phyloP scores from a whole-genome alignment of 2,329 filamentous ascomycete species.

The Fusarium marasasianum region DNA sequence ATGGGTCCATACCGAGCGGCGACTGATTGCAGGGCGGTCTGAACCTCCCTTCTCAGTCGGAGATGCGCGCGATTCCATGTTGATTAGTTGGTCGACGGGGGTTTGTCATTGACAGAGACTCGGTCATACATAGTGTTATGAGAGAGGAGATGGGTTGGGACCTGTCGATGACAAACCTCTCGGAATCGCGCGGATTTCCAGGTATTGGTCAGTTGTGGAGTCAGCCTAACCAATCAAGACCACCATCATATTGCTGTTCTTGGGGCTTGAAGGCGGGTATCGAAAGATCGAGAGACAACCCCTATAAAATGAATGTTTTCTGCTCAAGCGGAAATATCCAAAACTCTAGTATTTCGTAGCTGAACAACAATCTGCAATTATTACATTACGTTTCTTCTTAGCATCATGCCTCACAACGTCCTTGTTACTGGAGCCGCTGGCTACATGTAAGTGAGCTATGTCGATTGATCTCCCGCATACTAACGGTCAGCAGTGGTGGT shows the following conservation, averaged over 20 bases:
- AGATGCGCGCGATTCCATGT: conserved; percentile 33
- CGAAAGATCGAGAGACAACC: not conserved
- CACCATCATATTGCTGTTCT: no score
- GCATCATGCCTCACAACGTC: conserved; percentile 40
- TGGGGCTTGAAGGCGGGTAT: not conserved
- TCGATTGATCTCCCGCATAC: not conserved
- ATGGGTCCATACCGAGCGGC: conserved; percentile 27
- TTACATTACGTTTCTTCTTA: not conserved
- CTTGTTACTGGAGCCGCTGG: conserved; percentile 50
- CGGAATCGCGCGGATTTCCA: conserved; percentile 13
- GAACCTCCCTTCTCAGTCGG: not conserved
- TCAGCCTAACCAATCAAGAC: not conserved
- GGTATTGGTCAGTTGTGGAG: not conserved
- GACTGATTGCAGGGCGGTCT: conserved; percentile 14
- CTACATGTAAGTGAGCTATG: conserved; percentile 42
- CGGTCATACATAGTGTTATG: not conserved
- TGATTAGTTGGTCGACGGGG: no score
- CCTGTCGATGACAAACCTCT: not conserved
- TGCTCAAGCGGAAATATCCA: not conserved
- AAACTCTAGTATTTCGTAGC: not conserved
- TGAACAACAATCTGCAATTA: not conserved
- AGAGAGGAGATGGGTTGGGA: not conserved
- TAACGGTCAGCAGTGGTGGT: conserved; percentile 44
- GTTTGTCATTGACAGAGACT: not conserved
- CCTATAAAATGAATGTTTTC: not conserved